Base-by-base conservation (phyloP, 208 protist species). In the Strigomonas oncopelti region DNA sequence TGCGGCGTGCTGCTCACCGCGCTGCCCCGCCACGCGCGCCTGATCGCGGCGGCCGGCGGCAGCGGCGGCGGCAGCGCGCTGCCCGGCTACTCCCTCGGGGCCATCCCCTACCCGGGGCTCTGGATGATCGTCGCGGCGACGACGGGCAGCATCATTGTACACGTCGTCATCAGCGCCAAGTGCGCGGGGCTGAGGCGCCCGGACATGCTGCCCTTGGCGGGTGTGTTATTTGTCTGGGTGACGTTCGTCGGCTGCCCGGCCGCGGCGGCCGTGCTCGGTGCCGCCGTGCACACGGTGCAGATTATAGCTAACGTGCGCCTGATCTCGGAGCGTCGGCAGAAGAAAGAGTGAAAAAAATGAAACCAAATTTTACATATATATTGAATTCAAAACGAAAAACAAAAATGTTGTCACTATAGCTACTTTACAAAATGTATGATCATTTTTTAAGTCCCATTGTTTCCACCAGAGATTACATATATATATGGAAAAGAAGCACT, bases 51-150 rank as follows among this genome's bases (percentile, higher is more conserved):
- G 57, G 69, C 88, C 58, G 69, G 36, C 46, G 61, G 71, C 46
- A 59, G 71, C 11, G 53, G 57, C 27, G 62, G 61, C 8, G 66
- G 64, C 22, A 75, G 71, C 14, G 58, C 68, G 8, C 69, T 85
- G 27, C 57, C 70, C 16, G 72, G 77, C 34, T 93, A 88, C 66
- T 80, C 77, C 9, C 74, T 79, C 28, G 90, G 84, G 0, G 83
- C 82, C 7, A 77, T 96, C 59, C 78, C 77, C n/a, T 96, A 93
- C 64, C 82, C 83, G 0, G 85, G 87, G 11, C 46, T 96, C 16
- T 95, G 88, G 89, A 81, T 83, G 67, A 84, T 96, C 58, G 90
- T 88, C n/a, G 54, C 52, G 18, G 86, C 92, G 24, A 83, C 58
- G 48, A 90, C 86, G 11, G 80, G 55, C 32, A 93, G 86, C 71